phyloP scores from a whole-genome alignment of 2,329 filamentous ascomycete species.

The Madurella fahalii region DNA sequence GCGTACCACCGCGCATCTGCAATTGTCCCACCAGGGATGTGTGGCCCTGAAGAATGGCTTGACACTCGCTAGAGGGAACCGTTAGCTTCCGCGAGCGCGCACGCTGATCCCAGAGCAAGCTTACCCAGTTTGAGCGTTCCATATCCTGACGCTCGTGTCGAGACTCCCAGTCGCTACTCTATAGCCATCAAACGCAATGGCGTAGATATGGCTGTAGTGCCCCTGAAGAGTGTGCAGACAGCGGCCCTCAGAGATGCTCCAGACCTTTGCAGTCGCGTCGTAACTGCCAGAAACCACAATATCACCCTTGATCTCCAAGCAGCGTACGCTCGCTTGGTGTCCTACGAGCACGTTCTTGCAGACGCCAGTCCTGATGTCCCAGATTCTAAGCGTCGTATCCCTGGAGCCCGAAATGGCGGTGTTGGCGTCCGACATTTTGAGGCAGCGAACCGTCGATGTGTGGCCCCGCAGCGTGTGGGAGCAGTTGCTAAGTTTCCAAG shows the following conservation, averaged over 20 bases:
- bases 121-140: constrained; percentile 86
- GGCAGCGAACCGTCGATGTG: constrained; percentile 90
- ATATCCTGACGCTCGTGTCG: constrained; percentile 94
- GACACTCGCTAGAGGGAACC: constrained; percentile 57
- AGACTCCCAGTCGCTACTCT: constrained; percentile 92
- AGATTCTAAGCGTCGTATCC: constrained; percentile 90
- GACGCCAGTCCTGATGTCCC: constrained; percentile 84
- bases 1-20: constrained; percentile 89
- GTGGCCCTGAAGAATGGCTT: constrained; percentile 91
- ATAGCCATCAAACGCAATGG: constrained; percentile 92
- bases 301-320: constrained; percentile 92
- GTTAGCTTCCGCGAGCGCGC: constrained; percentile 28
- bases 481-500: constrained; percentile 54
- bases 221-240: constrained; percentile 87
- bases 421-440: constrained; percentile 94
- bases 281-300: constrained; percentile 98
- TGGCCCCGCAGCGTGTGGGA: constrained; percentile 86
- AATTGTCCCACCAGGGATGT: constrained; percentile 95
- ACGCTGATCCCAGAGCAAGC: constrained; percentile 29
- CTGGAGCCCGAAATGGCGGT: constrained; percentile 95
- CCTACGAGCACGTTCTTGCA: constrained; percentile 91
- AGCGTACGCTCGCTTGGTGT: constrained; percentile 92
- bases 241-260: constrained; percentile 94
- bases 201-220: constrained; percentile 98
- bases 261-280: constrained; percentile 93